A percentile compares a stretch with the other conserved stretches of the same genome.
phyloP scores from a whole-genome alignment of 345 rosid species.

The Microcos paniculata region DNA sequence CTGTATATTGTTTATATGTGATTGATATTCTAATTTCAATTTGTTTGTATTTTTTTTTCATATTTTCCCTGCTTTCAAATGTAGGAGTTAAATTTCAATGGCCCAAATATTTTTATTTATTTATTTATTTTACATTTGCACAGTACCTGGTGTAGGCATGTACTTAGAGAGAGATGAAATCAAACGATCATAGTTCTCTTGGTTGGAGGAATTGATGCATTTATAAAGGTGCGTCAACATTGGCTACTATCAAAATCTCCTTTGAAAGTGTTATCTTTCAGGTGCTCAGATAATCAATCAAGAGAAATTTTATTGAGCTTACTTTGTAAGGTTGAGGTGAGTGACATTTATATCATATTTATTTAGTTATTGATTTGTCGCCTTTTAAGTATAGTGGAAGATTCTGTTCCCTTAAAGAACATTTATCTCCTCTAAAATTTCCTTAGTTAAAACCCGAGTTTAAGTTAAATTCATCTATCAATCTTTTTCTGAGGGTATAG shows the following conservation, averaged over 20 bases:
- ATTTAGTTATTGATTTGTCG: not conserved
- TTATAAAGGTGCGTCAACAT: conserved; percentile 56
- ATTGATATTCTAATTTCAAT: not conserved
- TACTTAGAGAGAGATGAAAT: conserved; percentile 65
- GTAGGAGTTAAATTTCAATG: conserved; percentile 96
- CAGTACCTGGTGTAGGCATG: conserved; percentile 36
- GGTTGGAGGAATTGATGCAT: conserved; percentile 57
- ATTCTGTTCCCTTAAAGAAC: not conserved
- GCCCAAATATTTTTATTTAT: too few species aligned
- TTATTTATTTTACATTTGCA: conserved; percentile 17
- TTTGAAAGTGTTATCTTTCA: conserved; percentile 45
- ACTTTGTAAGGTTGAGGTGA: conserved; percentile 67
- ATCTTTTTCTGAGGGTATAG: not conserved
- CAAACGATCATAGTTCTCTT: conserved; percentile 61
- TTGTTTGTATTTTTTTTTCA: conserved; percentile 12
- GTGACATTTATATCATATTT: conserved; percentile 1
- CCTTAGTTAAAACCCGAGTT: not conserved
- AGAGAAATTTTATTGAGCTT: conserved; percentile 54
- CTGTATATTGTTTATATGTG: not conserved
- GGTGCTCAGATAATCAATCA: conserved; percentile 42
- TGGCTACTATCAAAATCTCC: conserved; percentile 67
- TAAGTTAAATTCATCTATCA: not conserved
- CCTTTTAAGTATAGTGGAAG: not conserved
- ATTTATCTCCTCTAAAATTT: not conserved
- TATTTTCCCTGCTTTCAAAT: conserved; percentile 76